Base-by-base conservation (phyloP, 768 basidiomycete species). In the Favolaschia claudopus region DNA sequence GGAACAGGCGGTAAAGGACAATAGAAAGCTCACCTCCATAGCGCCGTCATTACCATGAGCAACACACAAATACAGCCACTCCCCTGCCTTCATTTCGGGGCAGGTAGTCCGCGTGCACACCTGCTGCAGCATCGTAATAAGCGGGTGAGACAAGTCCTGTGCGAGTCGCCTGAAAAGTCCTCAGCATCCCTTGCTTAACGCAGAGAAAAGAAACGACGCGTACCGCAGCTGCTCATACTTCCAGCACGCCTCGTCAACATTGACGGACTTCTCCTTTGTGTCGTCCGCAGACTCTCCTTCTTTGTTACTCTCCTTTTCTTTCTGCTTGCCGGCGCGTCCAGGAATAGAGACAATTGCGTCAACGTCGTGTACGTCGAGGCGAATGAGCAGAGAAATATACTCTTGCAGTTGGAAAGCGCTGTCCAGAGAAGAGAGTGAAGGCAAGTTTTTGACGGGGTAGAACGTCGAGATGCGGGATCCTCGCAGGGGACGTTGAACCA, bases 11-110 rank as follows among this genome's bases (percentile, higher is more conserved):
- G 45, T 34, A 37, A 49, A 19, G 31, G 28, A 51, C 19, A 13
- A 37, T 46, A 46, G 29, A 5, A 12, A 31, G 68, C 83, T 42
- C 65, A 92, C 92, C 85, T 94, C 93, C 86, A 92, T 91, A 46
- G 88, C 85, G 10, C 89, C 89, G 55, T 92, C 92, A 67, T 88
- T 92, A 20, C 93, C 94, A 74, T 98, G 95, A 0, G 95, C 96
- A 34, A 96, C 95, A 65, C 96, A 99, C 7, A 98, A 77, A 74
- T 97, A 99, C 27, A 93, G 82, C 96, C 96, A 98, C 79, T 98
- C 94, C 53, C 93, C 93, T n/a, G 96, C 95, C 74, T 96, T 96
- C 96, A 99, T 99, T 76, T 96, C 90, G 1, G 95, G 93, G 79
- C 96, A 99, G 10, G 89, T 85, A 32, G 82, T 76, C 34, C 92